Evolutionary conservation across 139 green algal genomes (phyloP).

Genomic region (Coccomyxa sp.): DNA sequence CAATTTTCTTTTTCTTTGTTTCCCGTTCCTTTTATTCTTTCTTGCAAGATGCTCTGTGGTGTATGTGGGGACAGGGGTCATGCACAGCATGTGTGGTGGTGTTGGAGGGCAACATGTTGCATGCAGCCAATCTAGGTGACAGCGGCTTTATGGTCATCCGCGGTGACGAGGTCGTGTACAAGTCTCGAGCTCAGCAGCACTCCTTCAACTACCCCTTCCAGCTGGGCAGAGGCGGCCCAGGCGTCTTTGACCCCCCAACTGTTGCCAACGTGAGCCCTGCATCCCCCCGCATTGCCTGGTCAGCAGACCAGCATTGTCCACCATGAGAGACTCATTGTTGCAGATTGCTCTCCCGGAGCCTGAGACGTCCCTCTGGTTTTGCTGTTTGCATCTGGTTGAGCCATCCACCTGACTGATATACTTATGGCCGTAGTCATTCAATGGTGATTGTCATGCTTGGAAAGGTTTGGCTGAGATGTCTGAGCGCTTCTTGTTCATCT

Average conservation of each 20-base stretch:
- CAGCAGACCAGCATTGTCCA: background rate
- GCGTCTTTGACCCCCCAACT: constrained; percentile 44
- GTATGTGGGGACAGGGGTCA: constrained; percentile 40
- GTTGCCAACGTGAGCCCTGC: constrained; percentile 32
- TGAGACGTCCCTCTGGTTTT: too few relatives aligned
- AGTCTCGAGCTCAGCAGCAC: constrained; percentile 91
- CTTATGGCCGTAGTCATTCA: too few relatives aligned
- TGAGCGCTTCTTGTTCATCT: too few relatives aligned
- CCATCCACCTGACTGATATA: too few relatives aligned
- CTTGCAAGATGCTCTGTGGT: background rate
- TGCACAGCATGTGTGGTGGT: constrained; percentile 80
- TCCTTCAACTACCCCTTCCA: constrained; percentile 99
- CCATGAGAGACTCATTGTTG: background rate
- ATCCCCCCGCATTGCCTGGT: background rate
- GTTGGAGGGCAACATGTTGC: constrained; percentile 58
- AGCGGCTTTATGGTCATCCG: constrained; percentile 62
- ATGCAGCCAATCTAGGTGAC: constrained; percentile 84
- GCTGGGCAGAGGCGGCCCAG: constrained; percentile 51
- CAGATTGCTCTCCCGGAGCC: too few relatives aligned
- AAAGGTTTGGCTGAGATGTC: too few relatives aligned
- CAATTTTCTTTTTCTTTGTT: background rate
- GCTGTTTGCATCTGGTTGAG: too few relatives aligned
- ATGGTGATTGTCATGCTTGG: too few relatives aligned
- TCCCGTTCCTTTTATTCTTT: too few relatives aligned
- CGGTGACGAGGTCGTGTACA: constrained; percentile 58